These are phyloP conservation scores for Leccinellum rugosiceps DNA, from an alignment of 768 basidiomycete species.

Conservation along the genomic window DNA sequence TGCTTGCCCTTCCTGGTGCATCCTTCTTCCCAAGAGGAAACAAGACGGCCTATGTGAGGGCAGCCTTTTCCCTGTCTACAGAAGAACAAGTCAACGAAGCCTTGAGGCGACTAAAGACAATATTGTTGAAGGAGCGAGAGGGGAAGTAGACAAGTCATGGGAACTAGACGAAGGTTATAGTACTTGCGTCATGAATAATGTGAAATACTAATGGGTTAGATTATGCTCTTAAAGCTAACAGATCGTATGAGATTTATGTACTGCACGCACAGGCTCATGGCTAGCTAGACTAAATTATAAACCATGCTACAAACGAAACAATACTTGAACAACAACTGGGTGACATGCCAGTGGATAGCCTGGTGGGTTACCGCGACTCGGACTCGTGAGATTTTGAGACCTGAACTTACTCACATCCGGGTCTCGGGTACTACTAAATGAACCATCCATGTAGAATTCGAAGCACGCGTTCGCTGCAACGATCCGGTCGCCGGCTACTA, in stretches of 20 bases:
- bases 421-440: not conserved
- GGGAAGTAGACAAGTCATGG: not conserved
- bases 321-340: too few species aligned
- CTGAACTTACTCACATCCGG: conserved; percentile 5
- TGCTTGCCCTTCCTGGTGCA: conserved; percentile 86
- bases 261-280: too few species aligned
- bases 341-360: too few species aligned
- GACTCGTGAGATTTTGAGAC: not conserved
- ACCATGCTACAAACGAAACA: not conserved
- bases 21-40: conserved; percentile 74
- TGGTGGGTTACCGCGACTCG: too few species aligned
- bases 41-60: conserved; percentile 73
- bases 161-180: not conserved
- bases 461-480: conserved; percentile 10
- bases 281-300: not conserved
- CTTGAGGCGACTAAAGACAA: conserved; percentile 53
- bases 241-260: not conserved
- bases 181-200: not conserved
- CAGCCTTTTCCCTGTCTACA: conserved; percentile 70
- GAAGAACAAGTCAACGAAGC: conserved; percentile 74
- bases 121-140: conserved; percentile 30
- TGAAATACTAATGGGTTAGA: conserved; percentile 3
- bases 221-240: not conserved
- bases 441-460: conserved; percentile 1
- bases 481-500: not conserved